Base-by-base conservation (phyloP, 1,284 basidiomycete species). In the Malassezia pachydermatis region DNA sequence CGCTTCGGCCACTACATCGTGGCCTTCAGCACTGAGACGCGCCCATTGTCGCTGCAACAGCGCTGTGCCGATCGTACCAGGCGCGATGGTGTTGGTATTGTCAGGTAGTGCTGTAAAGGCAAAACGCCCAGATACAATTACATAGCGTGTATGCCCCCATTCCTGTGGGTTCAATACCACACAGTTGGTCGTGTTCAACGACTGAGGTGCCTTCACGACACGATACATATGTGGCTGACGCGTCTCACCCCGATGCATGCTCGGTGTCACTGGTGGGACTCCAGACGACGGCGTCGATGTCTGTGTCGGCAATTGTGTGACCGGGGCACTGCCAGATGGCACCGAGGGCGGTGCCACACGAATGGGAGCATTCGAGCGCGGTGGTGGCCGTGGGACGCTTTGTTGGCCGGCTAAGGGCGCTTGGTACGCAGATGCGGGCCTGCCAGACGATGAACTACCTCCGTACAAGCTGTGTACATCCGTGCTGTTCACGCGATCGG, bases 21-120 rank as follows among this genome's bases (percentile, higher is more conserved):
- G 62, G 7, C 68, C 63, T 9, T 58, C 51, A 10, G 59, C 53
- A 28, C 64, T 68, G 16, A 71, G 62, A 17, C 58, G 57, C 4
- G 65, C 65, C 65, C 68, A 70, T 37, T 67, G 55, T 22, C 63
- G 57, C 48, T 68, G 68, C 36, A 68, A 48, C 25, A 57, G 33
- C 7, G 60, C 65, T 0, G 61, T 60, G 9, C 65, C 67, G 24
- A 70, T 58, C 5, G 60, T 63, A 22, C 63, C 58, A 9, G 56
- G 57, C 29, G 56, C 53, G 16, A 70, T 57, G 8, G 46, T 41
- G 14, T 55, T 51, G 4, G 67, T 69, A 1, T 54, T 40, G 41
- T 70, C 66, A 20, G 57, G 41, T 19, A 52, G 22, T 1, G 59
- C 63, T 14, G 67, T 71, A 41, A 71, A 66, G 32, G 67, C 63